These are phyloP conservation scores for Talaromyces sp. DNA, from an alignment of 2,329 filamentous ascomycete species.

Conservation along the genomic window DNA sequence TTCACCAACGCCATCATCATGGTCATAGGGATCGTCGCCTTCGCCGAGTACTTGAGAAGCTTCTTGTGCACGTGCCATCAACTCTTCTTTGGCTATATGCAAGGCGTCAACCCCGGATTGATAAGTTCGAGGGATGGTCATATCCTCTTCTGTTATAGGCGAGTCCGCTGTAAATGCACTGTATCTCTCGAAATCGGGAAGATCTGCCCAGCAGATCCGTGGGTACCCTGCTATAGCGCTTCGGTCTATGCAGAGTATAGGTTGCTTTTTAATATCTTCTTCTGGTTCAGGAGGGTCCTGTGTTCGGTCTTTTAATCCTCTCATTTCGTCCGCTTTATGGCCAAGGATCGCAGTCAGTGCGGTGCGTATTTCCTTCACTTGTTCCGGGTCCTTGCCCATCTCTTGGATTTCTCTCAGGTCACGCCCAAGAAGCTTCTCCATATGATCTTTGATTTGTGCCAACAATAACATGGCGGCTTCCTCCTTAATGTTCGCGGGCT, in stretches of 20 bases:
- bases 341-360: slow-evolving; percentile 39
- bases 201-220: slow-evolving; percentile 38
- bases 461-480: slow-evolving; percentile 44
- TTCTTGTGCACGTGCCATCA: slow-evolving; percentile 47
- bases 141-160: slow-evolving; percentile 41
- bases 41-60: slow-evolving; percentile 36
- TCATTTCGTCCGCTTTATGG: slow-evolving; percentile 41
- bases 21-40: slow-evolving; percentile 37
- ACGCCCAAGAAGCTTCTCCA: slow-evolving; percentile 42
- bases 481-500: slow-evolving; percentile 41
- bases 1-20: slow-evolving; percentile 35
- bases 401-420: slow-evolving; percentile 41
- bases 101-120: slow-evolving; percentile 46
- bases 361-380: slow-evolving; percentile 40
- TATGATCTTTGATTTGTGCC: slow-evolving; percentile 45
- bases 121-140: slow-evolving; percentile 42
- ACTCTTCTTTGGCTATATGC: slow-evolving; percentile 48
- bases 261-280: slow-evolving; percentile 33
- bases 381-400: slow-evolving; percentile 41
- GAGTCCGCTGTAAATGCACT: slow-evolving; percentile 33
- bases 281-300: slow-evolving; percentile 33
- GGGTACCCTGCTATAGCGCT: slow-evolving; percentile 35
- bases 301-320: slow-evolving; percentile 35
- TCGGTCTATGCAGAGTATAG: slow-evolving; percentile 38
- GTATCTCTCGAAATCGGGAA: slow-evolving; percentile 41